Percentiles rank a stretch among this genome's conserved stretches.
These are phyloP conservation scores for Clonostachys rhizophaga DNA, from an alignment of 2,329 filamentous ascomycete species.

Conservation along the genomic window DNA sequence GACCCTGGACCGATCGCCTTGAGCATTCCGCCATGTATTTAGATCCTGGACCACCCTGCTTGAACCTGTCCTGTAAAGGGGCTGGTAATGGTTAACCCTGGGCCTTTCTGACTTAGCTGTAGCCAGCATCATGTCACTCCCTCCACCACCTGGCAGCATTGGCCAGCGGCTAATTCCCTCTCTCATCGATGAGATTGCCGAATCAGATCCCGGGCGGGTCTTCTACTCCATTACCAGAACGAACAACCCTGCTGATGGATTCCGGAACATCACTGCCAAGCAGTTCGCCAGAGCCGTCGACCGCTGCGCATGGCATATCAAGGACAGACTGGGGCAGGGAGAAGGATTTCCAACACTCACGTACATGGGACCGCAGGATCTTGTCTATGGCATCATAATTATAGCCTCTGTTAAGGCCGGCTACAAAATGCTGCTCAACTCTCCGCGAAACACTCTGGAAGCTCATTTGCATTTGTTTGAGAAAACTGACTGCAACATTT, in stretches of 20 bases:
- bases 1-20: too few species aligned
- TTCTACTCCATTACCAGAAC: conserved; percentile 28
- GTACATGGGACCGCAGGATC: conserved; percentile 27
- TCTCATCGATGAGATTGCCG: conserved; percentile 13
- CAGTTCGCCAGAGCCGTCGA: conserved; percentile 20
- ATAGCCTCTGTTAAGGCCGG: conserved; percentile 36
- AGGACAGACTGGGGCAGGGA: conserved; percentile 15
- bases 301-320: conserved; percentile 20
- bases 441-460: conserved; percentile 20
- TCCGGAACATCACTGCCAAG: conserved; percentile 15
- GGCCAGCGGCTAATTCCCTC: conserved; percentile 9
- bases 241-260: conserved; percentile 14
- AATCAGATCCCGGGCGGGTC: conserved; percentile 18
- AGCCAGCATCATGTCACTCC: background rate
- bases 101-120: background rate
- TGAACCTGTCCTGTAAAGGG: too few species aligned
- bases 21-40: too few species aligned
- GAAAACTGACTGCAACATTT: conserved; percentile 12
- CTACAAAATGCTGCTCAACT: conserved; percentile 26
- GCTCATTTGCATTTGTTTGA: conserved; percentile 18
- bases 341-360: conserved; percentile 21
- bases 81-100: too few species aligned
- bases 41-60: too few species aligned
- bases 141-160: background rate
- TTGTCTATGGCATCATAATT: conserved; percentile 27